Conservation (phyloP, 1,284 basidiomycete species). For the Naganishia albida region DNA sequence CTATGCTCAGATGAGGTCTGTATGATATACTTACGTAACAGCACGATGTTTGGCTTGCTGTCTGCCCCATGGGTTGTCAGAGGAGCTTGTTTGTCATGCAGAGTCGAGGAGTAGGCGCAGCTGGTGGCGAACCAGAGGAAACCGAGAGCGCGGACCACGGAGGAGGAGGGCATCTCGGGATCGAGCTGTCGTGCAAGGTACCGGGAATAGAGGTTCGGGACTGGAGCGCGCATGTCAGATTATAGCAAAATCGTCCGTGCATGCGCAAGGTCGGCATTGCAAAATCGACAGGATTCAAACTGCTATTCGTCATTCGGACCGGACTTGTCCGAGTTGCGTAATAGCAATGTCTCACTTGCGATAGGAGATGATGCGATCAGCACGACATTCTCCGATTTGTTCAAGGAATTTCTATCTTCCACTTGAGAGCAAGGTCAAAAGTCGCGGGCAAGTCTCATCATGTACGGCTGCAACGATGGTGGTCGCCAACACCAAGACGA, state of each 20-base stretch:
- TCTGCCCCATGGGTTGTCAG: neutral
- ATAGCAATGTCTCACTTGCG: conserved; percentile 2
- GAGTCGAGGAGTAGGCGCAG: no score
- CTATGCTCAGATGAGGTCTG: neutral
- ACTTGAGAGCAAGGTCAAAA: neutral
- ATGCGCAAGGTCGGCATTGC: no score
- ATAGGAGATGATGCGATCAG: conserved; percentile 6
- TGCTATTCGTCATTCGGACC: conserved; percentile 27
- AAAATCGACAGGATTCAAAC: neutral
- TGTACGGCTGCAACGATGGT: no score
- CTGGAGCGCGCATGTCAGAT: no score
- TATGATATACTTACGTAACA: conserved; percentile 36
- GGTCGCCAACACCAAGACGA: no score
- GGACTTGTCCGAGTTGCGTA: neutral
- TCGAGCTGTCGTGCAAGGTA: no score
- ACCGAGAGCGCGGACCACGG: no score
- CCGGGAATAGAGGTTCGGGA: no score
- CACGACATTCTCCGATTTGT: neutral
- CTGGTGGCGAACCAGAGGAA: no score
- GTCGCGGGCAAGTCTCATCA: no score
- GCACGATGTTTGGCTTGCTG: conserved; percentile 39
- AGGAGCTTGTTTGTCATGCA: neutral
- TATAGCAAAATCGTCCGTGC: no score
- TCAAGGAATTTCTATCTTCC: neutral
- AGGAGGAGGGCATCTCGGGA: no score